A percentile compares a stretch with the other conserved stretches of the same genome.
These are phyloP conservation scores for Trichothecium sympodiale DNA, from an alignment of 2,329 filamentous ascomycete species.

Conservation along the genomic window DNA sequence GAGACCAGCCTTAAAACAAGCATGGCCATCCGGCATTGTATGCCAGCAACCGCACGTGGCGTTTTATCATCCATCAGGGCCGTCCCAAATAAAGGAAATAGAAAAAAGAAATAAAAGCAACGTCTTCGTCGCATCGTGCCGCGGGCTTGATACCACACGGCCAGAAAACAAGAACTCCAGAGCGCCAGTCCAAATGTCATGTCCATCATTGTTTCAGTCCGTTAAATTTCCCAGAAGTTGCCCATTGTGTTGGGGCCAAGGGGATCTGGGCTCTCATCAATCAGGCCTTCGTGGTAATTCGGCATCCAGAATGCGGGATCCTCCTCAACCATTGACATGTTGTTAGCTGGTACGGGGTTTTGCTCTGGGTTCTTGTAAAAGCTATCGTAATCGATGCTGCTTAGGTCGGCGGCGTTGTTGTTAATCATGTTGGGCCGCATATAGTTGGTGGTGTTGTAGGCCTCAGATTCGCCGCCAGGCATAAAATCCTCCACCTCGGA, in stretches of 20 bases:
- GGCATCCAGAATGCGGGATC: constrained; percentile 38
- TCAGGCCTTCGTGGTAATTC: constrained; percentile 27
- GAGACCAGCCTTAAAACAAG: no score
- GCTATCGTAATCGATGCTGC: constrained; percentile 42
- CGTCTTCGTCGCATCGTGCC: no score
- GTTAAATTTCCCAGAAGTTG: constrained; percentile 24
- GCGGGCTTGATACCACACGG: no score
- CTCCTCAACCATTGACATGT: constrained; percentile 39
- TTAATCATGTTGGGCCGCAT: constrained; percentile 35
- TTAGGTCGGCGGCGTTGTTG: constrained; percentile 29
- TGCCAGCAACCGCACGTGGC: no score
- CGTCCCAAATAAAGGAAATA: no score
- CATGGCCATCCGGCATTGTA: no score
- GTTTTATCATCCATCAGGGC: no score
- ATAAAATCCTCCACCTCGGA: constrained; percentile 54
- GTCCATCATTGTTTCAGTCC: no score
- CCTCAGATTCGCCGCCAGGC: constrained; percentile 32
- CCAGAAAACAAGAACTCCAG: no score
- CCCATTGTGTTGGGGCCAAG: constrained; percentile 18
- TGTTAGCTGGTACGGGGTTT: constrained; percentile 25
- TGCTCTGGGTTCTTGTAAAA: constrained; percentile 39
- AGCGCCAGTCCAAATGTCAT: no score
- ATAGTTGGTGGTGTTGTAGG: constrained; percentile 34
- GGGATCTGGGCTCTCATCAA: constrained; percentile 24
- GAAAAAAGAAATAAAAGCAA: no score